Evolutionary conservation across 371 early-diverging fungal genomes (phyloP).

Genomic region (Circinella umbellata): DNA sequence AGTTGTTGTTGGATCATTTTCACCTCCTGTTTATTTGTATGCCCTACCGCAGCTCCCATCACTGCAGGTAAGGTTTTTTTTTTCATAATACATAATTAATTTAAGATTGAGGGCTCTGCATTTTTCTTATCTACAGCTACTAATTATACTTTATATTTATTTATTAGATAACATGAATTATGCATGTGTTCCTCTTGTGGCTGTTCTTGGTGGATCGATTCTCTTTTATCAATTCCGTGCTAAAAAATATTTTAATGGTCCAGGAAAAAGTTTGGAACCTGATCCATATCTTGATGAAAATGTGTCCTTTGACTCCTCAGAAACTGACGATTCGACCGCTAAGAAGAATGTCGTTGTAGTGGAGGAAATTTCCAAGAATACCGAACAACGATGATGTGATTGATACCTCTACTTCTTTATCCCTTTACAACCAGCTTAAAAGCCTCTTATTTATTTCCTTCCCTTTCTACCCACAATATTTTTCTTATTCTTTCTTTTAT

Average conservation of each 20-base stretch:
- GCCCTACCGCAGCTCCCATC: conserved; percentile 66
- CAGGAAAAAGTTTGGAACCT: conserved; percentile 41
- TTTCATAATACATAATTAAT: background rate
- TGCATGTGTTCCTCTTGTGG: conserved; percentile 37
- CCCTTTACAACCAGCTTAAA: background rate
- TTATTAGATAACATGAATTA: conserved; percentile 47
- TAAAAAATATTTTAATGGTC: conserved; percentile 57
- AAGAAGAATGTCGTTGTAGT: background rate
- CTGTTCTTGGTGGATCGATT: conserved; percentile 35
- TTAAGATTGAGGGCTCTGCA: no score
- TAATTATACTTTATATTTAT: background rate
- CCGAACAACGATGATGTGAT: conserved; percentile 4
- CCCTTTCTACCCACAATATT: background rate
- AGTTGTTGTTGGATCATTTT: conserved; percentile 62
- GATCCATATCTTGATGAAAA: conserved; percentile 28
- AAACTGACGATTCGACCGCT: background rate
- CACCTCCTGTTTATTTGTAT: conserved; percentile 64
- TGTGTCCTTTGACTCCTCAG: background rate
- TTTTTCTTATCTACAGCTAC: background rate
- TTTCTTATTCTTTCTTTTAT: background rate
- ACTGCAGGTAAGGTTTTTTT: conserved; percentile 32
- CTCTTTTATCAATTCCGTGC: conserved; percentile 54
- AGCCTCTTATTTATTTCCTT: background rate
- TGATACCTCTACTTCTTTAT: conserved; percentile 2
- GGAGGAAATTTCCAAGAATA: background rate